These are phyloP conservation scores for Podospora conica DNA, from an alignment of 495 filamentous ascomycete genomes.

Conservation along the genomic window DNA sequence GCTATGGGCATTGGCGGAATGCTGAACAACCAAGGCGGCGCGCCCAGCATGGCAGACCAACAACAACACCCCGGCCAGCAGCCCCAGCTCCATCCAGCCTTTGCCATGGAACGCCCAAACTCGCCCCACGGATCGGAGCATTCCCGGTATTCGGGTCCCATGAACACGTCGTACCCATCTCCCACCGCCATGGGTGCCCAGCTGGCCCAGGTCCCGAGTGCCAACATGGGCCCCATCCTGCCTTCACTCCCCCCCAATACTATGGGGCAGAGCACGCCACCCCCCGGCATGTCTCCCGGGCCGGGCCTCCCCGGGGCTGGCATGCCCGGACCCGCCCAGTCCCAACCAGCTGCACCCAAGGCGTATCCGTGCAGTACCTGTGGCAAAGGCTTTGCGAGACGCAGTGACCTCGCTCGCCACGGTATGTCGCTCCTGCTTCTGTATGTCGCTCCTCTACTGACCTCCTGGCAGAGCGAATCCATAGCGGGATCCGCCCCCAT, in stretches of 20 bases:
- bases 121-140: conserved; percentile 65
- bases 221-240: conserved; percentile 42
- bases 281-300: conserved; percentile 20
- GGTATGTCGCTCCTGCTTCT: conserved; percentile 53
- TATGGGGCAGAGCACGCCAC: conserved; percentile 31
- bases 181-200: conserved; percentile 31
- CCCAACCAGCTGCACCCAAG: conserved; percentile 44
- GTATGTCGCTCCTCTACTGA: conserved; percentile 10
- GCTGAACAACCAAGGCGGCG: conserved; percentile 30
- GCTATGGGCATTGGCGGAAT: conserved; percentile 36
- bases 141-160: conserved; percentile 28
- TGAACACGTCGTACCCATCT: conserved; percentile 31
- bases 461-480: conserved; percentile 74
- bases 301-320: not conserved
- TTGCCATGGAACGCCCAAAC: conserved; percentile 57
- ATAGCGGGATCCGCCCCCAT: conserved; percentile 86
- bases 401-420: conserved; percentile 92
- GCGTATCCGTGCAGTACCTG: conserved; percentile 90
- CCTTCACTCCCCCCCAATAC: conserved; percentile 44
- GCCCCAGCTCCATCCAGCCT: conserved; percentile 18
- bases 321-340: conserved; percentile 29
- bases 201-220: conserved; percentile 39
- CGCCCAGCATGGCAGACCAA: conserved; percentile 18
- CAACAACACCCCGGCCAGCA: conserved; percentile 24
- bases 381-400: conserved; percentile 83